Percentiles rank a stretch among this genome's conserved stretches.
Conservation (phyloP, 2,329 filamentous ascomycete genomes). For the Cladosporium halotolerans region DNA sequence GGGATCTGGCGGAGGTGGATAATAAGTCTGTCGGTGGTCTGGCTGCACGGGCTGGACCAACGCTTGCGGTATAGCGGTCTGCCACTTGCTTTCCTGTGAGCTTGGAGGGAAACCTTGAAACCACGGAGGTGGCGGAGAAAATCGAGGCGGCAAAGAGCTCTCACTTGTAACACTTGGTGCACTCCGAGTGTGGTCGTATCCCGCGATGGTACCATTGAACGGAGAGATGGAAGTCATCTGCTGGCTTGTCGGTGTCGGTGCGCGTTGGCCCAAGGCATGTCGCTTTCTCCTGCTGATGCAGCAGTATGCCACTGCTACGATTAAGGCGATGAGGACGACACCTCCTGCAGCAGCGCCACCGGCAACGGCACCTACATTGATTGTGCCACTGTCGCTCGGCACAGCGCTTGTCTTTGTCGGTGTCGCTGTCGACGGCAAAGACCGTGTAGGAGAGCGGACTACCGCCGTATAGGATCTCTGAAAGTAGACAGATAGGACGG, state of each 20-base stretch:
- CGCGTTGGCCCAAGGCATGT: background rate
- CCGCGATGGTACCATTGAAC: background rate
- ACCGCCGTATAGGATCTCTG: conserved; percentile 43
- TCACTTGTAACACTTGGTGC: background rate
- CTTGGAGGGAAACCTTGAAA: background rate
- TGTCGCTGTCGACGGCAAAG: conserved; percentile 11
- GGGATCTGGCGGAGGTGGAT: background rate
- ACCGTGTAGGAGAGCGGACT: conserved; percentile 45
- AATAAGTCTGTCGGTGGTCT: background rate
- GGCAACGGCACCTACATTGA: conserved; percentile 33
- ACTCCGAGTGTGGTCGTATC: too few species aligned
- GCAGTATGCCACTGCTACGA: conserved; percentile 18
- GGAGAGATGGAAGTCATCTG: background rate
- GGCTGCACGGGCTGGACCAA: background rate
- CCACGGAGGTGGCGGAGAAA: background rate
- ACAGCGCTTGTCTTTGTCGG: background rate
- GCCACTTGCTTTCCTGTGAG: background rate
- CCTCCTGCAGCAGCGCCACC: conserved; percentile 36
- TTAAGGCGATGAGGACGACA: conserved; percentile 26
- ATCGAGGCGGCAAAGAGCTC: background rate
- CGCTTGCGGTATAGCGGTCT: background rate
- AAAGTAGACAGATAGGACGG: conserved; percentile 51
- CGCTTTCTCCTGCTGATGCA: background rate
- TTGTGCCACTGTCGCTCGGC: conserved; percentile 3
- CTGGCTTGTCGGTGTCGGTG: background rate